Conservation (phyloP, 2,329 filamentous ascomycete genomes). For the Colletotrichum siamense region DNA sequence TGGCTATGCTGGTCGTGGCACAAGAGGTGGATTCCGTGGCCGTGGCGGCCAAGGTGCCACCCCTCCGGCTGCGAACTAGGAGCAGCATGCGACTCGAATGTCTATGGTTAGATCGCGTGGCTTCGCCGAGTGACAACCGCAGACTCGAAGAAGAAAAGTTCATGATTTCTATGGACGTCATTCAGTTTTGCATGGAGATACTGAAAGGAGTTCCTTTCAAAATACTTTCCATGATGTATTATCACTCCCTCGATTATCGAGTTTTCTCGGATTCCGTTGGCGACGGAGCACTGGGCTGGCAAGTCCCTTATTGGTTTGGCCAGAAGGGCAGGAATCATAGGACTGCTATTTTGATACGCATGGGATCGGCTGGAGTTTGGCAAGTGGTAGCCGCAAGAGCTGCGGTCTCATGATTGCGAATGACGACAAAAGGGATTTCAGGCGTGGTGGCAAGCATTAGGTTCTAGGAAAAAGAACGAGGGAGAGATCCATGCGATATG, state of each 20-base stretch:
- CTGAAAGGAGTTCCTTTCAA: not conserved
- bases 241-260: constrained; percentile 12
- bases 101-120: not conserved
- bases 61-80: constrained; percentile 12
- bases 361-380: constrained; percentile 22
- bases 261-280: constrained; percentile 19
- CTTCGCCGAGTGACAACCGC: not conserved
- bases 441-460: constrained; percentile 17
- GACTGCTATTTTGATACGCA: constrained; percentile 22
- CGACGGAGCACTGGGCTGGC: constrained; percentile 14
- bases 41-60: constrained; percentile 29
- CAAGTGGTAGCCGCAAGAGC: constrained; percentile 14
- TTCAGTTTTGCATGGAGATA: not conserved
- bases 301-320: constrained; percentile 6
- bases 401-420: constrained; percentile 15
- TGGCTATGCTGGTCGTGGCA: constrained; percentile 45
- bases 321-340: constrained; percentile 18
- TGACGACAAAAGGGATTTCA: constrained; percentile 10
- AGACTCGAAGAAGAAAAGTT: not conserved
- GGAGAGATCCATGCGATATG: not conserved
- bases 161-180: not conserved
- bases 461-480: constrained; percentile 1
- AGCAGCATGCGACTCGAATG: too few species aligned
- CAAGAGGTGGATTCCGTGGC: constrained; percentile 36
- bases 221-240: constrained; percentile 19